Percentiles rank a stretch among this genome's conserved stretches.
Evolutionary conservation across 2,329 filamentous ascomycete genomes (phyloP).

Genomic region (Fusarium fujikuroi): DNA sequence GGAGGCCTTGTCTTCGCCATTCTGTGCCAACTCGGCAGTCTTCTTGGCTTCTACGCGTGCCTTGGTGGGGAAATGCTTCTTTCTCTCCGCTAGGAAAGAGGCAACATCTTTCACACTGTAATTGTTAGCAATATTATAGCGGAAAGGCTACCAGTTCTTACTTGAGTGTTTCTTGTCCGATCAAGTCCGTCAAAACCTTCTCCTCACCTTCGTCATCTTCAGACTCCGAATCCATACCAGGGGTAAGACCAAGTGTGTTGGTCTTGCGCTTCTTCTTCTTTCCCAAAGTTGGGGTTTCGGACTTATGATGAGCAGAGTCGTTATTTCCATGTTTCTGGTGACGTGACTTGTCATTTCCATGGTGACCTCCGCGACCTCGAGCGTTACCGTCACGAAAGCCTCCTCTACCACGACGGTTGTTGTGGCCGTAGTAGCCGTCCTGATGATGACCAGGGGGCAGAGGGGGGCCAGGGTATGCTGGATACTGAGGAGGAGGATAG

Average conservation of each 20-base stretch:
- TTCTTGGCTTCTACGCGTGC: slow-evolving; percentile 74
- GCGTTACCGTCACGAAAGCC: slow-evolving; percentile 50
- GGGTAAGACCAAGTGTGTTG: slow-evolving; percentile 77
- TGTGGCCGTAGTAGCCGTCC: slow-evolving; percentile 51
- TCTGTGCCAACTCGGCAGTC: slow-evolving; percentile 57
- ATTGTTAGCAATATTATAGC: slow-evolving; percentile 18
- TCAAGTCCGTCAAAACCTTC: slow-evolving; percentile 68
- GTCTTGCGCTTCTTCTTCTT: slow-evolving; percentile 79
- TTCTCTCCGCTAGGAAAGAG: slow-evolving; percentile 84
- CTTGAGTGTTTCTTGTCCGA: slow-evolving; percentile 66
- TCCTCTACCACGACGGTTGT: slow-evolving; percentile 50
- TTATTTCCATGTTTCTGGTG: slow-evolving; percentile 53
- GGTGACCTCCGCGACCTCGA: slow-evolving; percentile 55
- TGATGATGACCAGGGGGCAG: slow-evolving; percentile 50
- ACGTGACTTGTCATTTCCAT: slow-evolving; percentile 58
- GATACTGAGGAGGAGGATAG: slow-evolving; percentile 50
- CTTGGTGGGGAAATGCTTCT: slow-evolving; percentile 82
- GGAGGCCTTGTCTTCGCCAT: slow-evolving; percentile 70
- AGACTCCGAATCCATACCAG: slow-evolving; percentile 70
- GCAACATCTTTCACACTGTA: slow-evolving; percentile 74
- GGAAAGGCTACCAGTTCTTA: slow-evolving; percentile 51
- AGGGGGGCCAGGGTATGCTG: slow-evolving; percentile 55
- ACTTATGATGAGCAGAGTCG: slow-evolving; percentile 46
- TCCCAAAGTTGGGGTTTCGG: slow-evolving; percentile 58
- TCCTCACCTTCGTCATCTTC: slow-evolving; percentile 79